phyloP scores from a whole-genome alignment of 495 filamentous ascomycete genomes.

The Penicillium canescens region DNA sequence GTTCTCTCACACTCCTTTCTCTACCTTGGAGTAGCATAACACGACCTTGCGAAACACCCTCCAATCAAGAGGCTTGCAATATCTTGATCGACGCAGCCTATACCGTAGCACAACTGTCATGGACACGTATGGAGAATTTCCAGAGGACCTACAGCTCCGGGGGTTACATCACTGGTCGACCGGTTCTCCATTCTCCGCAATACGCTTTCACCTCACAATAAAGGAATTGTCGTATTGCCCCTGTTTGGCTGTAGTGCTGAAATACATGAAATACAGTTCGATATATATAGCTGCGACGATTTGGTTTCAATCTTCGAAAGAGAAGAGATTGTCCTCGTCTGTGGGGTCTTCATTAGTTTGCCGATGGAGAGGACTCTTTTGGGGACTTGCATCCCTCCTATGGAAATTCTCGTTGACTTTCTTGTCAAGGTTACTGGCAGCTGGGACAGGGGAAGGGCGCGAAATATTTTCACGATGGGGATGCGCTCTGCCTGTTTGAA shows the following conservation, averaged over 20 bases:
- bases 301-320: slow-evolving; percentile 3
- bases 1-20: too few relatives aligned
- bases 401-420: slow-evolving; percentile 23
- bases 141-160: too few relatives aligned
- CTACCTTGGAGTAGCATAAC: too few relatives aligned
- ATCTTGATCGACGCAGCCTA: too few relatives aligned
- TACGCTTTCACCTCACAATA: too few relatives aligned
- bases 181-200: too few relatives aligned
- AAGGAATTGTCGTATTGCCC: background rate
- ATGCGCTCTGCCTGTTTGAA: slow-evolving; percentile 28
- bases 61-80: too few relatives aligned
- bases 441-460: slow-evolving; percentile 29
- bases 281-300: background rate
- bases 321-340: background rate
- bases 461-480: slow-evolving; percentile 30
- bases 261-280: background rate
- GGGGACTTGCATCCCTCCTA: slow-evolving; percentile 11
- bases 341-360: slow-evolving; percentile 5
- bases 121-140: too few relatives aligned
- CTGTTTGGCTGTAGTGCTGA: background rate
- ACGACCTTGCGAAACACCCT: too few relatives aligned
- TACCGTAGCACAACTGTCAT: too few relatives aligned
- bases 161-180: too few relatives aligned
- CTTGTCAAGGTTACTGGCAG: slow-evolving; percentile 24
- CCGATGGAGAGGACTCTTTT: slow-evolving; percentile 15